Evolutionary conservation across 2,329 filamentous ascomycete genomes (phyloP), one percentile per base, ranked within the genome.

Genomic region (Aspergillus pseudoglaucus): DNA sequence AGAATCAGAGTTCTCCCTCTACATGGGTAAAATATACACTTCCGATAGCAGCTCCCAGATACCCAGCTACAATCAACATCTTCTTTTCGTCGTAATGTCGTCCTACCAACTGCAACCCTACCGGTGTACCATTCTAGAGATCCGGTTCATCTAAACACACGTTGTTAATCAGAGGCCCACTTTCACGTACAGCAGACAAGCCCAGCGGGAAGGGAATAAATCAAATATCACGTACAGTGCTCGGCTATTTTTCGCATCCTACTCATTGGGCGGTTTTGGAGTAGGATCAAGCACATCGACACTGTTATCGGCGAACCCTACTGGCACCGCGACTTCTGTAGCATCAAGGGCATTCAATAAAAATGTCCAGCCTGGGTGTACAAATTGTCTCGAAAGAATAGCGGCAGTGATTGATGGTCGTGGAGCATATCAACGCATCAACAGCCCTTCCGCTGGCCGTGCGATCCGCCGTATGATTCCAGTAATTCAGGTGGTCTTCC

Each of bases 401-500:
- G 73, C 70, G 2, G 73, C 66, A 33, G 68, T 69, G 4, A 72
- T 65, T 3, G n/a, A 71, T 70, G 30, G 68, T 54, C n/a, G n/a
- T n/a, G n/a, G 74, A 67, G 9, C 63, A 66, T 40, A 76, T 66
- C 25, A 77, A 51, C 12, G 64, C 73, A 55, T 85, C 82, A 0
- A 84, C 78, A 2, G 76, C 68, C 44, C 73, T 68, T 0, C 73
- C 72, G 2, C 67, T 79, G 25, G 72, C 74, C 0, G 78, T 80
- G n/a, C 69, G 42, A 4, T 69, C 63, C 0, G 64, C 68, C 0
- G 79, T 82, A 12, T 69, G 74, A 51, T 83, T 82, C 81, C 80
- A 84, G 57, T 82, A 84, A 45, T 84, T 80, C 62, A 81, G 74
- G 53, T 84, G 85, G 17, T 71, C 63, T 49, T 77, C 78, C 55